Conservation (phyloP, 805 yeast species). For the Yamadazyma nakazawae region DNA sequence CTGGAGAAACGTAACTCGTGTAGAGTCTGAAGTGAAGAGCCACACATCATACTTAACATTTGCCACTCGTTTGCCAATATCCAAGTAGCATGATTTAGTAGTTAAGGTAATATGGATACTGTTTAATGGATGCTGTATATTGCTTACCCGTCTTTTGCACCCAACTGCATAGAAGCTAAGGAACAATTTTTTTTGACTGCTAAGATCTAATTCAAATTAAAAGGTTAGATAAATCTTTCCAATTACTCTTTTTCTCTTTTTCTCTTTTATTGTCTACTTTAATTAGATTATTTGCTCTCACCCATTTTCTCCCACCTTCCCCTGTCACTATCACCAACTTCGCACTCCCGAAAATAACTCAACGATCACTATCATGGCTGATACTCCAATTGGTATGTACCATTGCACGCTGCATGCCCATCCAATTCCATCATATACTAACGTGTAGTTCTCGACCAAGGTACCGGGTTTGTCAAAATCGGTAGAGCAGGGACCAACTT, state of each 20-base stretch:
- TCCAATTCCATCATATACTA: constrained; percentile 8
- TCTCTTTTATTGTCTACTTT: no score
- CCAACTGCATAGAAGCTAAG: not conserved
- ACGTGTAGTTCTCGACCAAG: constrained; percentile 87
- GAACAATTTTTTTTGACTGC: no score
- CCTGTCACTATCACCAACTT: not conserved
- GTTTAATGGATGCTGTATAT: no score
- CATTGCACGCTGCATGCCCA: not conserved
- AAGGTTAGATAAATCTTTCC: no score
- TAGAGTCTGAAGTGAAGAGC: constrained; percentile 82
- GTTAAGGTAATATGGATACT: no score
- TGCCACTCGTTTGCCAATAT: constrained; percentile 49
- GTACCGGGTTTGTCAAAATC: constrained; percentile 96
- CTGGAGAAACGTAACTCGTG: constrained; percentile 83
- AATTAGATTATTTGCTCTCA: no score
- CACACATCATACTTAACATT: constrained; percentile 94
- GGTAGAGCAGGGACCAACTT: constrained; percentile 96
- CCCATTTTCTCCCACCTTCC: no score
- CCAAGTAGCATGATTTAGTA: not conserved
- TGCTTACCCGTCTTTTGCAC: not conserved
- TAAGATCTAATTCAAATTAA: no score
- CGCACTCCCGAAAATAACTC: not conserved
- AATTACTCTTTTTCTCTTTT: no score
- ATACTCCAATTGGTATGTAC: constrained; percentile 10
- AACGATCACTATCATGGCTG: constrained; percentile 7